Conservation (phyloP, 257 asterid species). For the Lavandula angustifolia region DNA sequence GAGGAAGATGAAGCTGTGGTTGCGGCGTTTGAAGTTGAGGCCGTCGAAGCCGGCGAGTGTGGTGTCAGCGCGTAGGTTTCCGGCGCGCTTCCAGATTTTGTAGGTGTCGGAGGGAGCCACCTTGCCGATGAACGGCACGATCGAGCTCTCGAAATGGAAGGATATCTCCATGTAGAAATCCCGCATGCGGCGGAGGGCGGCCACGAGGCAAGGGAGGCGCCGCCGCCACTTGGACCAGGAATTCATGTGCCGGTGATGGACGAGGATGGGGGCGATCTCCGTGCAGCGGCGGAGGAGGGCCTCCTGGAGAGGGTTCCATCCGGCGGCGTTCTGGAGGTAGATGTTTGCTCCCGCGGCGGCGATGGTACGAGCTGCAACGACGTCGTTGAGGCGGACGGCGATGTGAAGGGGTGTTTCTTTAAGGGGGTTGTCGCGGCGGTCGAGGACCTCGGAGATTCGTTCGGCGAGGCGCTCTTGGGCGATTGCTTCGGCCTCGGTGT, state of each 20-base stretch:
- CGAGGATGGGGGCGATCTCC: conserved; percentile 56
- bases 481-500: conserved; percentile 61
- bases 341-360: conserved; percentile 77
- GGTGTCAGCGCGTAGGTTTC: conserved; percentile 83
- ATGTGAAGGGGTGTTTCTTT: conserved; percentile 82
- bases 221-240: conserved; percentile 94
- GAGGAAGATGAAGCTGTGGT: conserved; percentile 79
- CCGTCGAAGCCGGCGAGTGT: conserved; percentile 91
- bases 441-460: conserved; percentile 56
- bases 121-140: conserved; percentile 79
- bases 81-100: conserved; percentile 92
- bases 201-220: conserved; percentile 76
- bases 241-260: conserved; percentile 64
- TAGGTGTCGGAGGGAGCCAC: conserved; percentile 93
- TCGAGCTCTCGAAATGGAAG: conserved; percentile 88
- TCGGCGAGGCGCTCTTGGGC: conserved; percentile 59
- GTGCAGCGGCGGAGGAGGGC: conserved; percentile 71
- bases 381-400: conserved; percentile 82
- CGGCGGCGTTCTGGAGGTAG: conserved; percentile 75
- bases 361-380: conserved; percentile 51
- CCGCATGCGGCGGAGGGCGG: conserved; percentile 80
- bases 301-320: conserved; percentile 86
- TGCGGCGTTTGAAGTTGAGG: conserved; percentile 77
- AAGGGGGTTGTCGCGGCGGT: conserved; percentile 74
- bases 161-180: conserved; percentile 96